Evolutionary conservation across 805 yeast species (phyloP).

Genomic region (Candida oleophila): DNA sequence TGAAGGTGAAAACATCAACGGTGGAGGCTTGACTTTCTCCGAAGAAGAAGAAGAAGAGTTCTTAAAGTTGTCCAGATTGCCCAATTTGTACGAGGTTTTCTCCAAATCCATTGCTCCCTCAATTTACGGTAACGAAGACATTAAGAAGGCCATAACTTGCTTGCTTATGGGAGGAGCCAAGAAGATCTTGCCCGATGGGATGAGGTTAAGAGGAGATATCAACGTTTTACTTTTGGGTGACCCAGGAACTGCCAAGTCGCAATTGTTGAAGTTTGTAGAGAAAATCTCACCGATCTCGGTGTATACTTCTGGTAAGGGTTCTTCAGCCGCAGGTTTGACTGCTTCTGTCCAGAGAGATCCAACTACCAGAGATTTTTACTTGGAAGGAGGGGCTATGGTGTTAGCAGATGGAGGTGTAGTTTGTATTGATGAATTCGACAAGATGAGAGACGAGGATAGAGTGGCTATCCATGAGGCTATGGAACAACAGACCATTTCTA

Average conservation of each 20-base stretch:
- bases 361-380: constrained; percentile 81
- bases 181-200: constrained; percentile 89
- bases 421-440: constrained; percentile 98
- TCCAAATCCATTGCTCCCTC: constrained; percentile 93
- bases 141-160: constrained; percentile 91
- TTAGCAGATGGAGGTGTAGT: constrained; percentile 99
- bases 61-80: constrained; percentile 72
- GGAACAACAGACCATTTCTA: constrained; percentile 99
- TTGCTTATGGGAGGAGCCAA: constrained; percentile 92
- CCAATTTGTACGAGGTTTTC: constrained; percentile 82
- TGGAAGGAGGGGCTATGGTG: constrained; percentile 99
- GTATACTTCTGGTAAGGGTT: constrained; percentile 98
- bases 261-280: constrained; percentile 90
- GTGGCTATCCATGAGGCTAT: constrained; percentile 99
- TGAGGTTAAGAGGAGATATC: constrained; percentile 95
- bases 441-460: constrained; percentile 98
- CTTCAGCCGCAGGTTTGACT: constrained; percentile 99
- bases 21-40: constrained; percentile 63
- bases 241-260: constrained; percentile 99
- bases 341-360: constrained; percentile 96
- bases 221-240: constrained; percentile 93
- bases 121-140: constrained; percentile 89
- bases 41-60: constrained; percentile 96
- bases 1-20: constrained; percentile 70
- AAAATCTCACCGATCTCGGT: constrained; percentile 92